Evolutionary conservation across 2,329 filamentous ascomycete species (phyloP).

Genomic region (Trichothecium sympodiale): DNA sequence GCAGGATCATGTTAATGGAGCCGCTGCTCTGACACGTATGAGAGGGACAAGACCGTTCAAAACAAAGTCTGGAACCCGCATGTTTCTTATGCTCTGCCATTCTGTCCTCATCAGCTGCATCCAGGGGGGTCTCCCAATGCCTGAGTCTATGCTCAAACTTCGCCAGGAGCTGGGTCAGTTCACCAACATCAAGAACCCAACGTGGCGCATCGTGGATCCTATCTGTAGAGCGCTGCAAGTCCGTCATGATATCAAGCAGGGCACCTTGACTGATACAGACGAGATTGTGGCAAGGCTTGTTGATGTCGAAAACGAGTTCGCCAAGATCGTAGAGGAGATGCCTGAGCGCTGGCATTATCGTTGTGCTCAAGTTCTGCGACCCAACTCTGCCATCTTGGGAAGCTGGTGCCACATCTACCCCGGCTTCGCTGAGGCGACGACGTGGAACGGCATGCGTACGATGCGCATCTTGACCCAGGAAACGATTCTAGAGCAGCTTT

Average conservation of each 20-base stretch:
- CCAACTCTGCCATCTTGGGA: constrained; percentile 29
- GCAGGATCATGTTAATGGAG: constrained; percentile 42
- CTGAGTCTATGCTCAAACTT: constrained; percentile 33
- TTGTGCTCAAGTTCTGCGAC: constrained; percentile 23
- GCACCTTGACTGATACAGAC: constrained; percentile 21
- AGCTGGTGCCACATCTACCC: constrained; percentile 33
- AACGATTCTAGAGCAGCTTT: constrained; percentile 32
- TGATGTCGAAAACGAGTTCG: constrained; percentile 31
- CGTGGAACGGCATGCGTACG: constrained; percentile 36
- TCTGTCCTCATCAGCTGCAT: constrained; percentile 40
- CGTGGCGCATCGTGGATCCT: constrained; percentile 30
- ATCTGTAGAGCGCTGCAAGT: constrained; percentile 34
- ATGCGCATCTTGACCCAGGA: constrained; percentile 36
- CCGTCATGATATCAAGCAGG: constrained; percentile 32
- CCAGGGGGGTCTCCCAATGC: constrained; percentile 36
- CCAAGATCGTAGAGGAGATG: constrained; percentile 24
- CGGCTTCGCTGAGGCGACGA: constrained; percentile 30
- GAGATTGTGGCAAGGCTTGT: constrained; percentile 24
- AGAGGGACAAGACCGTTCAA: constrained; percentile 35
- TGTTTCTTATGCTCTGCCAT: constrained; percentile 44
- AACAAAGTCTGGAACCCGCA: constrained; percentile 31
- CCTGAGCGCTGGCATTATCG: constrained; percentile 30
- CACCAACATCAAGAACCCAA: constrained; percentile 24
- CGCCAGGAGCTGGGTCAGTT: constrained; percentile 28
- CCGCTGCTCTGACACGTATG: constrained; percentile 36